Percentiles rank a stretch among this genome's conserved stretches.
These are phyloP conservation scores for Pseudogymnoascus sp. DNA, from an alignment of 2,329 filamentous ascomycete genomes.

Conservation along the genomic window DNA sequence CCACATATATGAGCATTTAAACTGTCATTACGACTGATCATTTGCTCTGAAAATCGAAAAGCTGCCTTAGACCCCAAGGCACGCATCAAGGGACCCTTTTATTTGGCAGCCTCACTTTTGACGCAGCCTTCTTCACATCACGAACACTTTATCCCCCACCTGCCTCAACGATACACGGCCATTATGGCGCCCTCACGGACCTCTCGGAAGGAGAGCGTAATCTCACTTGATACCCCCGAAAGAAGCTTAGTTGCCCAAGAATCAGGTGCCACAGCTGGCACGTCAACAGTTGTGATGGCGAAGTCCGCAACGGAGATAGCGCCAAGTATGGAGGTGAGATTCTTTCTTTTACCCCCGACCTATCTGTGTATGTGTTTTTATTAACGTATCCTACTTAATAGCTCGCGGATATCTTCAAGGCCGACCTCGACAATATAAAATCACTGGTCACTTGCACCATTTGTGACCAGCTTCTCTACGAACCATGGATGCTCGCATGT, in stretches of 20 bases:
- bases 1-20: background rate
- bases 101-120: constrained; percentile 1
- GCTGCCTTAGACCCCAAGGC: background rate
- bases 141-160: background rate
- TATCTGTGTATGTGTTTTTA: background rate
- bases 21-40: background rate
- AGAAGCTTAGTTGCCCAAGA: background rate
- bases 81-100: background rate
- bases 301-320: constrained; percentile 10
- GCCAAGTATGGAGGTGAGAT: constrained; percentile 15
- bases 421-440: constrained; percentile 53
- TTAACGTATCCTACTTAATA: constrained; percentile 11
- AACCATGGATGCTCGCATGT: constrained; percentile 59
- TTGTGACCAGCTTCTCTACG: constrained; percentile 59
- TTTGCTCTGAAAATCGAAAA: background rate
- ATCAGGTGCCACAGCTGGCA: background rate
- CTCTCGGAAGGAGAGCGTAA: constrained; percentile 5
- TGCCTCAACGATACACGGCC: background rate
- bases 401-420: constrained; percentile 22
- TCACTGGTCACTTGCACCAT: constrained; percentile 57
- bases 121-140: constrained; percentile 5
- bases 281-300: constrained; percentile 9
- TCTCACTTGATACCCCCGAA: background rate
- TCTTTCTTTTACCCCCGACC: background rate
- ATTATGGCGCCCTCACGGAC: constrained; percentile 14